Conservation (phyloP, 495 filamentous ascomycete genomes). For the Podospora pseudocomata region DNA sequence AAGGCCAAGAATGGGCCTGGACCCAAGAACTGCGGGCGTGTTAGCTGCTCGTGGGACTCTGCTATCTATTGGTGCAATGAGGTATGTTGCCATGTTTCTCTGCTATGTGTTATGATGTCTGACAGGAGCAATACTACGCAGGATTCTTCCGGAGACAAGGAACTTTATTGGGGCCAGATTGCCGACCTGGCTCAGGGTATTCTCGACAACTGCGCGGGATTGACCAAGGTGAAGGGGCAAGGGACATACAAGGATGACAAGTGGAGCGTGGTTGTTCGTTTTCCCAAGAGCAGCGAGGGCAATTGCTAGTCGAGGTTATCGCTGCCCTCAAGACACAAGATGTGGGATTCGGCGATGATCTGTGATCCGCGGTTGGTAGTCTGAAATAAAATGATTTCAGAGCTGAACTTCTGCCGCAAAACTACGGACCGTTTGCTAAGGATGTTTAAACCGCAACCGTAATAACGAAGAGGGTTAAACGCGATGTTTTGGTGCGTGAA, state of each 20-base stretch:
- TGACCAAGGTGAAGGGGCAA: neutral
- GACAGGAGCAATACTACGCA: too few relatives aligned
- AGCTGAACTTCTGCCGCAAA: too few relatives aligned
- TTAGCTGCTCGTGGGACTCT: constrained; percentile 26
- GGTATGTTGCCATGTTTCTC: constrained; percentile 3
- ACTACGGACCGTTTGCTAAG: too few relatives aligned
- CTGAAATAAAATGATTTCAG: too few relatives aligned
- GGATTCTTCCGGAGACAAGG: neutral
- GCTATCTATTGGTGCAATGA: constrained; percentile 36
- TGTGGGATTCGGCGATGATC: neutral
- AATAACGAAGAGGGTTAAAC: too few relatives aligned
- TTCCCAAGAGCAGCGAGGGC: neutral
- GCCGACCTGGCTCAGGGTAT: neutral
- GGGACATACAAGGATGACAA: neutral
- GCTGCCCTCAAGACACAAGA: neutral
- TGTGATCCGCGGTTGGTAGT: neutral
- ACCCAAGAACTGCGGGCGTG: constrained; percentile 23
- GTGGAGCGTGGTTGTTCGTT: neutral
- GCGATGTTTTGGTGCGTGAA: too few relatives aligned
- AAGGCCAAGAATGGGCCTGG: constrained; percentile 18
- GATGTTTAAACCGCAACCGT: too few relatives aligned
- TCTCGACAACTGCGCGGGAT: neutral
- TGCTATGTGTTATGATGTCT: too few relatives aligned
- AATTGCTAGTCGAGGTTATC: neutral
- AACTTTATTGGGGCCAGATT: neutral